Evolutionary conservation across 371 early-diverging fungal species (phyloP).

Genomic region (Rhizopus stolonifer): DNA sequence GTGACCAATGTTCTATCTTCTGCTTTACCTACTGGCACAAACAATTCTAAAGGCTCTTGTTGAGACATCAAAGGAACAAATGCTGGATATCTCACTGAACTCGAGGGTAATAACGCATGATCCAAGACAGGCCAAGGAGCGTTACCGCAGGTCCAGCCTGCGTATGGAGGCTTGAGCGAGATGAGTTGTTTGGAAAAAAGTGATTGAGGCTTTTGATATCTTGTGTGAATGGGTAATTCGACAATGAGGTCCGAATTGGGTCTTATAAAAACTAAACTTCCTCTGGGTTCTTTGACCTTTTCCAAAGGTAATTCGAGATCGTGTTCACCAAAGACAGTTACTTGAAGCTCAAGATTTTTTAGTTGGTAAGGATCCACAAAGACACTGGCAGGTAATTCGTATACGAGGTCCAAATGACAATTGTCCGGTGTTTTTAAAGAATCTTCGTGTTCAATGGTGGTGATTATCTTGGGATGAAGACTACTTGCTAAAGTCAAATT

Average conservation of each 20-base stretch:
- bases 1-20: constrained; percentile 29
- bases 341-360: constrained; percentile 12
- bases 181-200: constrained; percentile 25
- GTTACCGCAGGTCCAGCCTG: constrained; percentile 41
- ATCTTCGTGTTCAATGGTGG: constrained; percentile 9
- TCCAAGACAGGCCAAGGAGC: constrained; percentile 11
- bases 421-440: background rate
- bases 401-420: constrained; percentile 38
- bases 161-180: constrained; percentile 26
- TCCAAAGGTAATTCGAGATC: constrained; percentile 48
- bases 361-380: constrained; percentile 53
- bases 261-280: constrained; percentile 41
- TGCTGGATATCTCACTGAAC: background rate
- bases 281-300: constrained; percentile 36
- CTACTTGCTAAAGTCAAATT: constrained; percentile 19
- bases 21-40: constrained; percentile 40
- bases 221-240: constrained; percentile 44
- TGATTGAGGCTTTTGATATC: constrained; percentile 43
- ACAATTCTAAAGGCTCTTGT: constrained; percentile 4
- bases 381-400: constrained; percentile 42
- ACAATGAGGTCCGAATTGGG: background rate
- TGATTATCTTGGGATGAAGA: constrained; percentile 44
- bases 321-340: constrained; percentile 41
- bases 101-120: constrained; percentile 8
- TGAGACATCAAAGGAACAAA: background rate